Evolutionary conservation across 2,329 filamentous ascomycete species (phyloP).

Genomic region (Elsinoe batatas): DNA sequence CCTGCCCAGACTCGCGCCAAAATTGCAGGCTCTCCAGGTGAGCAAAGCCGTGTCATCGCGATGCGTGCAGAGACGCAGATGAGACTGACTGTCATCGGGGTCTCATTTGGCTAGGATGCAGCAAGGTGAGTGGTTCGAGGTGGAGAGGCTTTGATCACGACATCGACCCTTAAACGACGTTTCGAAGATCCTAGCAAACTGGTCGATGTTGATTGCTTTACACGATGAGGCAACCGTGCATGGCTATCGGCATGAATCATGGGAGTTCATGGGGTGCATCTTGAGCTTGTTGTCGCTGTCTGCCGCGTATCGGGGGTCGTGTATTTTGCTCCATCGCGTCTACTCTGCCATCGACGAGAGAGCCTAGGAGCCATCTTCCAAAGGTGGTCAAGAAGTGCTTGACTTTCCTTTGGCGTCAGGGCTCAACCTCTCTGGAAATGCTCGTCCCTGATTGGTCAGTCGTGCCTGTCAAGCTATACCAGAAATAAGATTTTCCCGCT

Average conservation of each 20-base stretch:
- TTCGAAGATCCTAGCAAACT: not conserved
- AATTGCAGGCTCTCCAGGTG: too few species aligned
- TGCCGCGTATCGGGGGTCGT: too few species aligned
- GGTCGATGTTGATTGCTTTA: not conserved
- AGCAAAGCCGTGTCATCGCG: not conserved
- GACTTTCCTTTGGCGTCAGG: not conserved
- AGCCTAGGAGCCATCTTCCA: not conserved
- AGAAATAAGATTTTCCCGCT: too few species aligned
- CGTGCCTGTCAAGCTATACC: not conserved
- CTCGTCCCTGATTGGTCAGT: not conserved
- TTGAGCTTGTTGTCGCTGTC: too few species aligned
- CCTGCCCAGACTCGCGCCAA: too few species aligned
- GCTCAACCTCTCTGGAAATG: not conserved
- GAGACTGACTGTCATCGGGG: slow-evolving; percentile 5
- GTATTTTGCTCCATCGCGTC: not conserved
- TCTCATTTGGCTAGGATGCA: not conserved
- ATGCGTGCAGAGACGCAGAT: not conserved
- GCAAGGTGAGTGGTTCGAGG: slow-evolving; percentile 5
- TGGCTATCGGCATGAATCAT: slow-evolving; percentile 2
- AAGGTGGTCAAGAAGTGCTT: slow-evolving; percentile 4
- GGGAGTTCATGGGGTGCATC: too few species aligned
- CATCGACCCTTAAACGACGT: slow-evolving; percentile 10
- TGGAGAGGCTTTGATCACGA: slow-evolving; percentile 5
- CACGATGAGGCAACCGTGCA: not conserved
- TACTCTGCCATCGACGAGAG: not conserved